Evolutionary conservation across 176 grass and related monocot genomes (phyloP), one percentile per base, ranked within the genome.

Genomic region (Avena atlantica): DNA sequence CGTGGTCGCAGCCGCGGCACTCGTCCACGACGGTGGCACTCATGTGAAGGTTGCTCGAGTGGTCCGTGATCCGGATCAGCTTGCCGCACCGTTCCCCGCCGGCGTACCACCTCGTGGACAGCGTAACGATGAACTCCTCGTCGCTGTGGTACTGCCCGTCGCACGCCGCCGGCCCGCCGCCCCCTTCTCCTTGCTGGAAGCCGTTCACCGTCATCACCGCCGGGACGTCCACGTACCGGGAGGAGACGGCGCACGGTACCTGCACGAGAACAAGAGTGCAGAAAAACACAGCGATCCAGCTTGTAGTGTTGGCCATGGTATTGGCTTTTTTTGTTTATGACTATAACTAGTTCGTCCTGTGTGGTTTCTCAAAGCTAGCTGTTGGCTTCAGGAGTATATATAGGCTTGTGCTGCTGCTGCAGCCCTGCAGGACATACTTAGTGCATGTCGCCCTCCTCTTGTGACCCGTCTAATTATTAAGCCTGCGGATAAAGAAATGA

Each of bases 121-220:
- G 66, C 8, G 88, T 70, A 48, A 53, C 88, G 50, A 86, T 15
- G 76, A 86, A 51, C 12, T 84, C 72, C 0, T 24, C 10, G 53
- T 91, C 15, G 74, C 80, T 81, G 73, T 88, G 89, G 75, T 21
- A 91, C 0, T 7, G 45, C 23, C 60, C 47, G 73, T 87, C 85
- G 67, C 85, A 85, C 40, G 27, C 61, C 37, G 80, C 25, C 9
- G 55, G 49, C 6, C 10, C 81, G 67, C 73, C 87, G 19, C 87
- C 81, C 0, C 84, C 80, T 42, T 82, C 0, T 1, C 71, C 58
- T 5, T 68, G 3, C 64, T 85, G 1, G 58, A 85, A 89, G 25
- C 61, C 21, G 81, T 89, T 90, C 55, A 20, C 55, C 17, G 55
- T 57, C 55, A 57, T 57, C 6, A 57, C 17, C 55, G 55, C 55